Conservation (phyloP, 176 grass and related monocot genomes). For the Phoenix dactylifera region DNA sequence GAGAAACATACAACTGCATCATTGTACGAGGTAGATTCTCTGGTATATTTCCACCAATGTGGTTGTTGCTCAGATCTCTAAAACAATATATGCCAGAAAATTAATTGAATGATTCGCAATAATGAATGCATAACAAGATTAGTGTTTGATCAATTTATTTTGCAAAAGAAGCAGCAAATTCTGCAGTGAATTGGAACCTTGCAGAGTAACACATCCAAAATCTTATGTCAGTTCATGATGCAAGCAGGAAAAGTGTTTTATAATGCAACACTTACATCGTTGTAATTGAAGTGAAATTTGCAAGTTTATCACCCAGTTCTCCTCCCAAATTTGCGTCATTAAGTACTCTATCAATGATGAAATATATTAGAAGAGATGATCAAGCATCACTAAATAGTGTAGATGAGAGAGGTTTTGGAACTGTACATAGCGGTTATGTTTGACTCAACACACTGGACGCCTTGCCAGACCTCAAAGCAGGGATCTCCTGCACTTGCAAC, state of each 20-base stretch:
- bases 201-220: too few relatives aligned
- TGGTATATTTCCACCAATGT: conserved; percentile 68
- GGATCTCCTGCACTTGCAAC: conserved; percentile 65
- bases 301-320: conserved; percentile 41
- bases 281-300: conserved; percentile 60
- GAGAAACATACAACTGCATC: conserved; percentile 22
- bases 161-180: neutral
- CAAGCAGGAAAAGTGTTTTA: neutral
- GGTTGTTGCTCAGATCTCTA: conserved; percentile 96
- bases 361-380: conserved; percentile 1
- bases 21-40: conserved; percentile 53
- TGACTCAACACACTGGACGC: conserved; percentile 58
- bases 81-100: neutral
- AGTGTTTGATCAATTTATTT: conserved; percentile 2
- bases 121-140: neutral
- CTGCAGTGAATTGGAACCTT: too few relatives aligned
- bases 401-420: neutral
- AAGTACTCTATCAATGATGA: conserved; percentile 28
- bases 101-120: neutral
- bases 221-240: too few relatives aligned
- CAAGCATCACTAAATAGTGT: neutral
- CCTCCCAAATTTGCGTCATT: conserved; percentile 73
- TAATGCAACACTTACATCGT: conserved; percentile 37
- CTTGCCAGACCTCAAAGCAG: conserved; percentile 80
- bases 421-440: conserved; percentile 74